Conservation (phyloP, 1,139 yeast species). For the Suhomyces guaymorum region DNA sequence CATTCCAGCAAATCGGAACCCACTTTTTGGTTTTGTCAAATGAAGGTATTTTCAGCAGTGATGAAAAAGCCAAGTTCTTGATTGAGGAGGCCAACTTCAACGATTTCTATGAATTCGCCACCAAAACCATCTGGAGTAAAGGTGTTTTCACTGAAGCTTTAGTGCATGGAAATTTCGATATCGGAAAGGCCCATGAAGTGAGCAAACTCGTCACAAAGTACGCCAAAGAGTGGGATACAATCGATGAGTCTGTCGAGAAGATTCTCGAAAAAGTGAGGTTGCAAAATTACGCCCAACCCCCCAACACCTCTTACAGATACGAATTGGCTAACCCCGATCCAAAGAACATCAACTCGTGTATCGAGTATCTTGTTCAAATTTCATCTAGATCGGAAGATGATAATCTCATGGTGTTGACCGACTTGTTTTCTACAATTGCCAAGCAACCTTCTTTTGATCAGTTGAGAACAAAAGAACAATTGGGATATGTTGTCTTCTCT, state of each 20-base stretch:
- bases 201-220: conserved; percentile 22
- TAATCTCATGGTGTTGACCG: conserved; percentile 49
- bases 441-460: conserved; percentile 89
- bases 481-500: conserved; percentile 87
- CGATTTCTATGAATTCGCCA: conserved; percentile 48
- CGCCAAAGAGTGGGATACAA: conserved; percentile 28
- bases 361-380: conserved; percentile 74
- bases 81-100: conserved; percentile 44
- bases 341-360: conserved; percentile 78
- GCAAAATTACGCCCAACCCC: conserved; percentile 43
- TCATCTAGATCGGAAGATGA: conserved; percentile 42
- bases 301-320: conserved; percentile 46
- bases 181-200: conserved; percentile 49
- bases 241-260: conserved; percentile 43
- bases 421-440: conserved; percentile 67
- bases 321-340: conserved; percentile 60
- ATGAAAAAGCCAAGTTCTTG: conserved; percentile 59
- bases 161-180: conserved; percentile 74
- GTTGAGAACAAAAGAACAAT: conserved; percentile 88
- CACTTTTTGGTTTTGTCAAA: conserved; percentile 63
- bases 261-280: conserved; percentile 26
- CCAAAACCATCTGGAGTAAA: conserved; percentile 41
- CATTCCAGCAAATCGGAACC: conserved; percentile 72
- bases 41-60: conserved; percentile 66
- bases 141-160: conserved; percentile 67